A percentile compares a stretch with the other conserved stretches of the same genome.
phyloP scores from a whole-genome alignment of 305 asterid species.

The Plantago coronopus region DNA sequence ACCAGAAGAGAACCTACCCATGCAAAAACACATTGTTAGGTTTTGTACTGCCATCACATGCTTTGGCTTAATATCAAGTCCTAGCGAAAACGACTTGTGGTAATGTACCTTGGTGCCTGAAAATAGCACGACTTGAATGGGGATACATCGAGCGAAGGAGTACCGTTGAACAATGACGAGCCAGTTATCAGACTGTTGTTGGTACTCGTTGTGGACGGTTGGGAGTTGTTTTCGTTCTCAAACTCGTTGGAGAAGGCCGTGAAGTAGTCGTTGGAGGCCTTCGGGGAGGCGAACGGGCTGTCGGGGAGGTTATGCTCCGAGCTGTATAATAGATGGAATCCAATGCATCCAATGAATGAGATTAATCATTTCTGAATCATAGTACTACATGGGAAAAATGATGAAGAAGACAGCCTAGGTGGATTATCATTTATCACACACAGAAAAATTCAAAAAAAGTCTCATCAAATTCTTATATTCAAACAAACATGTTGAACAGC shows the following conservation, averaged over 20 bases:
- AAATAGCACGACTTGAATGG: constrained; percentile 61
- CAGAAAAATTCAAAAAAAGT: constrained; percentile 1
- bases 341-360: constrained; percentile 3
- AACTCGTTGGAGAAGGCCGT: constrained; percentile 32
- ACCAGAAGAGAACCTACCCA: constrained; percentile 61
- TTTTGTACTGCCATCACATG: too few species aligned
- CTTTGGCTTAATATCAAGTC: not conserved
- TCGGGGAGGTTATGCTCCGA: constrained; percentile 74
- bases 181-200: constrained; percentile 41
- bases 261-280: constrained; percentile 32
- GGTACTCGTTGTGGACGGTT: constrained; percentile 30
- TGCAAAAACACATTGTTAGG: not conserved
- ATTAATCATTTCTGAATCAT: not conserved
- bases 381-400: constrained; percentile 6
- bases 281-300: constrained; percentile 66
- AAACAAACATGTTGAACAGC: constrained; percentile 9
- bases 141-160: constrained; percentile 42
- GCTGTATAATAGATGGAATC: constrained; percentile 28
- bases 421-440: constrained; percentile 14
- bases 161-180: constrained; percentile 33
- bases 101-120: constrained; percentile 54
- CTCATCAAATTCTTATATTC: not conserved
- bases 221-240: constrained; percentile 30
- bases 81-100: constrained; percentile 7
- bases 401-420: constrained; percentile 4